Evolutionary conservation across 2,329 filamentous ascomycete genomes (phyloP), one percentile per base, ranked within the genome.

Genomic region (Neoascochyta sp.): DNA sequence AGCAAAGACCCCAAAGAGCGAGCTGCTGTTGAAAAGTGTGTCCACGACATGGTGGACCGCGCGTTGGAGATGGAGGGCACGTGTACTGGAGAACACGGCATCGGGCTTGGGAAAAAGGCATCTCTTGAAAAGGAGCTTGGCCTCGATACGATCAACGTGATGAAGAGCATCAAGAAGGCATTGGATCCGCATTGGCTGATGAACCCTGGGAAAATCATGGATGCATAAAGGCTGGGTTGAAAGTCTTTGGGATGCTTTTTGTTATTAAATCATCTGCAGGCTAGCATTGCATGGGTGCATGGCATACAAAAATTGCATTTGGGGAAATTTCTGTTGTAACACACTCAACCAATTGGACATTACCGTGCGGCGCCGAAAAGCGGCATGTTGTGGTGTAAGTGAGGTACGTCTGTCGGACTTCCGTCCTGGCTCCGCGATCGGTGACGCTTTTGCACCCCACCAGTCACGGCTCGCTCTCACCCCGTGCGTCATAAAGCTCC

Each of bases 21-120:
- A 33, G 80, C 74, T 22, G 84, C 83, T 45, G 86, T 92, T 2
- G 85, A 92, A 57, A 74, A 72, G 32, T 87, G 86, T 43, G 86
- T 95, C 25, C 80, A 89, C 56, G 82, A 87, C 48, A 95, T 95
- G 88, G 86, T 95, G 12, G 76, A 83, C 46, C 77, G 86, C n/a
- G 89, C 88, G 2, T 64, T 95, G 14, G 86, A 90, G 44, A 95
- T 95, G 88, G 89, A 95, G 37, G 87, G 89, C 2, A 94, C 88
- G 5, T 92, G 86, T 60, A 93, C 88, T 54, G 88, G 87, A 16
- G 88, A 94, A 62, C 87, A 94, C 60, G 84, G 84, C 1, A 75
- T 94, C 39, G 88, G 87, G 13, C 78, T 90, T 62, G 86, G 86
- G 10, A 94, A 94, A 67, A 94, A 93, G 65, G 77, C 80, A 34